Evolutionary conservation across 768 basidiomycete species (phyloP), one percentile per base, ranked within the genome.

Genomic region (Mycena galopus): DNA sequence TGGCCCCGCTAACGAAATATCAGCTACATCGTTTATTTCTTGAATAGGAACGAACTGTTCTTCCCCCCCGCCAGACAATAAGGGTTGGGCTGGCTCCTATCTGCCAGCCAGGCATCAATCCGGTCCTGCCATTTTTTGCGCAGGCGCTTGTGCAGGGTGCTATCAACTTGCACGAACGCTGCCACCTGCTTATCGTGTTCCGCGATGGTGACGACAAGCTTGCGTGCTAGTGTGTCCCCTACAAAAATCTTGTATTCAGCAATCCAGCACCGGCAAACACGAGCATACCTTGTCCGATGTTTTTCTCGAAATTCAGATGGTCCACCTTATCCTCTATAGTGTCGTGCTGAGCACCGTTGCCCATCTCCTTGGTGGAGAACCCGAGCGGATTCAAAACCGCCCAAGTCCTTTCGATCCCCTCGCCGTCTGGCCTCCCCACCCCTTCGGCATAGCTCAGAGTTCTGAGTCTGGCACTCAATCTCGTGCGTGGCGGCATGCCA

Each of bases 341-440:
- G 23, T 82, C 80, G 9, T 76, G 62, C 0, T 77, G 67, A 0
- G 73, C 59, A 0, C 80, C 79, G 0, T 77, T 72, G 0, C 78
- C 78, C 81, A 82, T 84, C 33, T 84, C 81, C 11, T 77, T 76
- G 0, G 79, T 83, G 32, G 77, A n/a, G n/a, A 11, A 64, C 12
- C 30, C 62, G 5, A 64, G 3, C 0, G 69, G 63, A 66, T 84
- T 83, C 8, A 79, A 32, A 0, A 56, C 63, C 0, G 80, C 59
- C 84, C 84, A 85, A 0, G 68, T 73, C 0, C 76, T 51, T 39
- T 86, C 84, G 0, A 80, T 77, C 1, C 72, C 81, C 47, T 85
- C 82, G 0, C 83, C 81, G 66, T 82, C 81, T 10, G 76, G 79
- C 3, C 79, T 67, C n/a, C n/a, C n/a, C n/a, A n/a, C n/a, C n/a